These are phyloP conservation scores for Russula lepida DNA, from an alignment of 768 basidiomycete species.

Conservation along the genomic window DNA sequence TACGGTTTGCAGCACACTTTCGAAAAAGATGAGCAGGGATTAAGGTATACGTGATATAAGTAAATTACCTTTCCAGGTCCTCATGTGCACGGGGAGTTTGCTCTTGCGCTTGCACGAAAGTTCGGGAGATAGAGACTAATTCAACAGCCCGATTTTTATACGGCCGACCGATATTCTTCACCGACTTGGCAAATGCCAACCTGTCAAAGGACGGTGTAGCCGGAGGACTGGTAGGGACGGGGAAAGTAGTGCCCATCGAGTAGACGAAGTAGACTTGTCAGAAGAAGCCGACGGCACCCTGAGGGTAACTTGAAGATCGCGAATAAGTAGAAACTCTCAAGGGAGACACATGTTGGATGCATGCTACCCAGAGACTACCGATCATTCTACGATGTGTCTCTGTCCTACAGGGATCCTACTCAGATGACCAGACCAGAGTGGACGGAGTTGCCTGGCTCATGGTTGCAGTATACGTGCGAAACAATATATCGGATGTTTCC, in stretches of 20 bases:
- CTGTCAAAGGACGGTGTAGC: background rate
- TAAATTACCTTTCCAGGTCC: background rate
- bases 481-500: background rate
- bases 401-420: background rate
- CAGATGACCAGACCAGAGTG: background rate
- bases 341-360: background rate
- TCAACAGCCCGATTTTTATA: constrained; percentile 1
- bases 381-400: background rate
- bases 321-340: background rate
- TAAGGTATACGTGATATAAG: background rate
- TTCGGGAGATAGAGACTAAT: background rate
- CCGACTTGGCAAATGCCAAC: background rate
- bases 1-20: background rate
- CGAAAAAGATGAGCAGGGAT: background rate
- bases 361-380: background rate
- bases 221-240: background rate
- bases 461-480: background rate
- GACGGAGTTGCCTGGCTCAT: no score
- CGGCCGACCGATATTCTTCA: background rate
- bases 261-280: background rate
- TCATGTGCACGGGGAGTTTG: background rate
- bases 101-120: background rate
- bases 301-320: no score
- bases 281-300: no score
- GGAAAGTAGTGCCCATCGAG: background rate